Percentiles rank a stretch among this genome's conserved stretches.
Conservation (phyloP, 305 asterid genomes). For the Fraxinus nigra region DNA sequence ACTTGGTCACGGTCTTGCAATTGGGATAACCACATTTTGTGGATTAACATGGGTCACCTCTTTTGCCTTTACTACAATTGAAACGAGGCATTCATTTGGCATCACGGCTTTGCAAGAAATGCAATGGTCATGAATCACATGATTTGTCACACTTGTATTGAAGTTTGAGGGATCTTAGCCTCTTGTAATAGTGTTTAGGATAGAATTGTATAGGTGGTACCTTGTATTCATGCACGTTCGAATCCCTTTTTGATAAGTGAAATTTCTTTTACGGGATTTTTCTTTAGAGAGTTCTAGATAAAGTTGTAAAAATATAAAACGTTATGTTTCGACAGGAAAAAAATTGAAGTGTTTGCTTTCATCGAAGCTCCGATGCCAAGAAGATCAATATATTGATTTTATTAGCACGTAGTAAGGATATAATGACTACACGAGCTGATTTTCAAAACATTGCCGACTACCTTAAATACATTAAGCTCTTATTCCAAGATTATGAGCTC, state of each 20-base stretch:
- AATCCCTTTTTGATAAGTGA: background rate
- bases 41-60: constrained; percentile 4
- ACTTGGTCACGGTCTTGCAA: constrained; percentile 18
- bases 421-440: background rate
- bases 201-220: background rate
- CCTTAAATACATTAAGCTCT: background rate
- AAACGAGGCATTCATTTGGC: background rate
- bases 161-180: background rate
- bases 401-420: background rate
- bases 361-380: background rate
- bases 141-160: constrained; percentile 10
- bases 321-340: background rate
- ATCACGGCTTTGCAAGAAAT: constrained; percentile 17
- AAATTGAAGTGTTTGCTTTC: background rate
- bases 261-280: background rate
- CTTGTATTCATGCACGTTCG: background rate
- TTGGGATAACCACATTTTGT: background rate
- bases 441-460: background rate
- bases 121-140: constrained; percentile 16
- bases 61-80: background rate
- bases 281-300: background rate
- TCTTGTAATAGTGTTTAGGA: constrained; percentile 6
- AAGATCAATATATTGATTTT: background rate
- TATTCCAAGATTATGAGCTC: background rate
- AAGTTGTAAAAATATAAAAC: no score